phyloP scores from a whole-genome alignment of 169 alveolate species.

The Eimeria necatrix region DNA sequence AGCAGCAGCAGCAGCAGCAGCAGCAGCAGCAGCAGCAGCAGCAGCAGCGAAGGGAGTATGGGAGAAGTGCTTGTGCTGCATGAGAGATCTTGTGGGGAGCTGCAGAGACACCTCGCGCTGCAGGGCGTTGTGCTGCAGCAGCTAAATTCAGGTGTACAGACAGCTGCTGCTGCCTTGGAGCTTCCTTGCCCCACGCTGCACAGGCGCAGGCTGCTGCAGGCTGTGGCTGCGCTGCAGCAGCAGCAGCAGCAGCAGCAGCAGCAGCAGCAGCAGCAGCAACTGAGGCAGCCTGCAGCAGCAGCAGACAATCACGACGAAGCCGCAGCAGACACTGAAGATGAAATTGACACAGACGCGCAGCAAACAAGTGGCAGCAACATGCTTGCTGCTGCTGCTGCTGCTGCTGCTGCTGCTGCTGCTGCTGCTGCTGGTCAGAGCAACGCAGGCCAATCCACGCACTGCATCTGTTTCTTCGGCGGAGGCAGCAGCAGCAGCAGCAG shows the following conservation, averaged over 20 bases:
- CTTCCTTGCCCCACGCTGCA: not conserved
- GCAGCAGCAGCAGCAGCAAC: not conserved
- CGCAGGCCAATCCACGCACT: not conserved
- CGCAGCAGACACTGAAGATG: not conserved
- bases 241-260: not conserved
- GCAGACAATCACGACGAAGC: not conserved
- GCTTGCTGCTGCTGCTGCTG: slow-evolving; percentile 11
- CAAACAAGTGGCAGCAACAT: not conserved
- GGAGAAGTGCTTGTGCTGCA: not conserved
- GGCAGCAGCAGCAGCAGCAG: not conserved
- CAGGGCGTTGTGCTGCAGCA: slow-evolving; percentile 20
- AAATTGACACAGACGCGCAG: not conserved
- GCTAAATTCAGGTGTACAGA: not conserved
- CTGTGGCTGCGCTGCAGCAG: not conserved
- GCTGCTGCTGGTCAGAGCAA: not conserved
- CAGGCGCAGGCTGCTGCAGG: not conserved
- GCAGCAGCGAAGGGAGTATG: not conserved
- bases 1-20: not conserved
- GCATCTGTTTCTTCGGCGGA: not conserved
- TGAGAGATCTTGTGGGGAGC: not conserved
- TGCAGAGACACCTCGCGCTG: not conserved
- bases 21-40: not conserved
- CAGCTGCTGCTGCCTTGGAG: slow-evolving; percentile 6
- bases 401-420: not conserved
- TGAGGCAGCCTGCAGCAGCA: not conserved